Percentiles rank a stretch among this genome's conserved stretches.
Evolutionary conservation across 2,329 filamentous ascomycete species (phyloP).

Genomic region (Xylariomycetidae sp.): DNA sequence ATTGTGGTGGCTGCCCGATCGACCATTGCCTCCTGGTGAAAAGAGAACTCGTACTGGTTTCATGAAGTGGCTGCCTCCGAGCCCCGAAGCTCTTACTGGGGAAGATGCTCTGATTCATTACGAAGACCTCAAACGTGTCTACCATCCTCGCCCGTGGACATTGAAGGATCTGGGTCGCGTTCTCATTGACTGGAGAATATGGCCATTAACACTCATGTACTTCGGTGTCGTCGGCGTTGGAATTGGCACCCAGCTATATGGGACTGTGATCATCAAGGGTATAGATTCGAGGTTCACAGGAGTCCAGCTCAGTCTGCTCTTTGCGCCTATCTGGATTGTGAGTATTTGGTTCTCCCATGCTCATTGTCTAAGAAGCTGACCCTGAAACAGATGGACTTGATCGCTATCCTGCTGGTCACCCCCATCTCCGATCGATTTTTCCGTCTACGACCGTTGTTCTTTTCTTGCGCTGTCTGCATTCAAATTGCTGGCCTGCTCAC

Average conservation of each 20-base stretch:
- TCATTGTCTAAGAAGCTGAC: not conserved
- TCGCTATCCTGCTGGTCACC: slow-evolving; percentile 80
- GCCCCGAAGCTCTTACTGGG: slow-evolving; percentile 67
- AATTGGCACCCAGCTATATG: slow-evolving; percentile 85
- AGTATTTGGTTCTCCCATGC: slow-evolving; percentile 28
- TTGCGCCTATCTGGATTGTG: slow-evolving; percentile 89
- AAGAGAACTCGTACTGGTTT: slow-evolving; percentile 44
- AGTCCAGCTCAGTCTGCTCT: slow-evolving; percentile 74
- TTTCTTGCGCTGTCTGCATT: slow-evolving; percentile 68
- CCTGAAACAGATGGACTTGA: slow-evolving; percentile 68
- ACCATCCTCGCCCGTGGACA: slow-evolving; percentile 70
- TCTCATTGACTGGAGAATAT: slow-evolving; percentile 80
- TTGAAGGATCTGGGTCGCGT: slow-evolving; percentile 65
- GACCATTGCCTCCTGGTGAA: slow-evolving; percentile 71
- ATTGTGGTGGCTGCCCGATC: slow-evolving; percentile 88
- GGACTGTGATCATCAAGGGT: slow-evolving; percentile 76
- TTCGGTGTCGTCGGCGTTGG: slow-evolving; percentile 92
- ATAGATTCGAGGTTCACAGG: slow-evolving; percentile 71
- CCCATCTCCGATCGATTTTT: slow-evolving; percentile 87
- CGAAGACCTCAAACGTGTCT: slow-evolving; percentile 74
- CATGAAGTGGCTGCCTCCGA: slow-evolving; percentile 62
- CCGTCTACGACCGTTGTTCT: slow-evolving; percentile 72
- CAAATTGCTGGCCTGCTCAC: slow-evolving; percentile 79
- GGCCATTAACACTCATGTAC: slow-evolving; percentile 86
- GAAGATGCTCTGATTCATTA: slow-evolving; percentile 81